Evolutionary conservation across 2,329 filamentous ascomycete species (phyloP), one percentile per base, ranked within the genome.

Genomic region (Chaetomium olivaceum): DNA sequence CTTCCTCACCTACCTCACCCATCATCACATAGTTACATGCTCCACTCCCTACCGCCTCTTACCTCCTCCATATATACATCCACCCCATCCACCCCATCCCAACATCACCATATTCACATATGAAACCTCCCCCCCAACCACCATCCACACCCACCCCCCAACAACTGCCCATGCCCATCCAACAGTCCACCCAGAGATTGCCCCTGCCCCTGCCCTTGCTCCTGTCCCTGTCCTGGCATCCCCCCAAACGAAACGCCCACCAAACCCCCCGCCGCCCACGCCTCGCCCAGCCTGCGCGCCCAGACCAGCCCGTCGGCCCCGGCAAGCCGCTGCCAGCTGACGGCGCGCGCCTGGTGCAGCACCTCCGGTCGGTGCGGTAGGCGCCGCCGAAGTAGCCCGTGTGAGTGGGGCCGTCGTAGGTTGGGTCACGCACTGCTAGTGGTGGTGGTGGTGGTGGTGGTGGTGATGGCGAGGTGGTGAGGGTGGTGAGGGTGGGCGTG

Each of bases 301-400:
- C 19, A 23, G 7, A 8, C 52, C 39, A 23, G 16, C 55, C n/a
- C 23, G 19, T 19, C 55, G 31, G 4, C 2, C 16, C n/a, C n/a
- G 8, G 19, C 55, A 14, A 4, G 16, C 23, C 21, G 21, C 31
- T 19, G 23, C 63, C 57, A 63, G 21, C 54, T 56, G 12, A 52
- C 63, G 12, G 39, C 16, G 12, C 63, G 19, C 39, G 63, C 58
- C 57, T 51, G 58, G 27, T 23, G n/a, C 51, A 64, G 31, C 50
- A 50, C 58, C n/a, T 50, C 50, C 4, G 4, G 12, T 64, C 63
- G 12, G 29, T 16, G 31, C 33, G 29, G 52, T 60, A 60, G 4
- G 58, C 58, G 6, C 58, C 64, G 9, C 0, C 16, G 4, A 36
- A 25, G 23, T 66, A 62, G 9, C 63, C 63, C 21, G 21, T 31